phyloP scores from a whole-genome alignment of 108 stramenopile genomes.

The Cyclostephanos invisitatus region DNA sequence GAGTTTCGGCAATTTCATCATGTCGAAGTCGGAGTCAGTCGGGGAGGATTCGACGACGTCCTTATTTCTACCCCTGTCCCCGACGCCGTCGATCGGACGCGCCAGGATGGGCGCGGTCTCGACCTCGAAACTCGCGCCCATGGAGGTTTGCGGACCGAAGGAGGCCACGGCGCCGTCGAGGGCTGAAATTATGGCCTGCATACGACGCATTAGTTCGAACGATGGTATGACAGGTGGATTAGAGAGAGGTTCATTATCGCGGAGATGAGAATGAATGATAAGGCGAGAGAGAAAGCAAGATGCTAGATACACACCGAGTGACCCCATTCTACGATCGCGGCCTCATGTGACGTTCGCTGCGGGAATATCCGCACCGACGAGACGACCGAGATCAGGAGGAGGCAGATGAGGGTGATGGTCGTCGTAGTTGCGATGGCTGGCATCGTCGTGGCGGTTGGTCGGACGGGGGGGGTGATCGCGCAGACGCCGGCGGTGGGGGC shows the following conservation, averaged over 20 bases:
- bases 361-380: slow-evolving; percentile 57
- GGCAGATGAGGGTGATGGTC: slow-evolving; percentile 7
- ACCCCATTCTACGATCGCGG: slow-evolving; percentile 92
- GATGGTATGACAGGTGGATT: no score
- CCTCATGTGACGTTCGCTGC: slow-evolving; percentile 74
- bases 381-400: slow-evolving; percentile 1
- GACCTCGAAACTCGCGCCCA: slow-evolving; percentile 86
- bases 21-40: slow-evolving; percentile 2
- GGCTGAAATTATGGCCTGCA: slow-evolving; percentile 82
- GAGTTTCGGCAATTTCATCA: slow-evolving; percentile 41
- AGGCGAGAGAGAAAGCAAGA: no score
- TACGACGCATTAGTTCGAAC: no score
- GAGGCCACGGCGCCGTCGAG: slow-evolving; percentile 82
- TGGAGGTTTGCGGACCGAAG: slow-evolving; percentile 86
- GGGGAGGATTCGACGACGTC: not conserved
- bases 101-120: slow-evolving; percentile 82
- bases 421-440: not conserved
- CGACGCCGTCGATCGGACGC: slow-evolving; percentile 71
- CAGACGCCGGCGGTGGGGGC: not conserved
- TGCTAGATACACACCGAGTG: slow-evolving; percentile 43
- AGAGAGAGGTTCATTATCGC: no score
- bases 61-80: slow-evolving; percentile 27
- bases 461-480: not conserved
- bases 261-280: no score
- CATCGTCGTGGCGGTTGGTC: not conserved